Evolutionary conservation across 78 protist species (phyloP), one percentile per base, ranked within the genome.

Genomic region (Dictyostelium intermedium): DNA sequence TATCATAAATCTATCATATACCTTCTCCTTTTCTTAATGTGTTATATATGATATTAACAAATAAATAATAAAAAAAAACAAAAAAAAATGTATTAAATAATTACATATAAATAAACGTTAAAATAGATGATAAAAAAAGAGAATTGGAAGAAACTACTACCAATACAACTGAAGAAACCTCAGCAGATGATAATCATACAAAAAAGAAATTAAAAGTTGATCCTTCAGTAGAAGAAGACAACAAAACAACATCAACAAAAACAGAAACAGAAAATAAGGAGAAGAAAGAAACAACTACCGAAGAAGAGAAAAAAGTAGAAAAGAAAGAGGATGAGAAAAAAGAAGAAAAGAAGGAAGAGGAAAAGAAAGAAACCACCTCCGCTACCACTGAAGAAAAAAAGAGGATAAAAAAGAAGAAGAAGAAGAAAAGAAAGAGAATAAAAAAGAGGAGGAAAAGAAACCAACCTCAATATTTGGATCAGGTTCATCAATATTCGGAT

Each of bases 81-180:
- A 69, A 25, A 63, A 25, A 25, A 63, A n/a, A 25, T 10, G 27
- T 16, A 3, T 23, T 16, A 0, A 66, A 66, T 25, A 66, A 61
- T 61, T n/a, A n/a, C n/a, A 69, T 39, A 69, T 27, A n/a, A 27
- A 30, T 3, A 30, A 1, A 27, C 5, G 3, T 20, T 37, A 73
- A 35, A 35, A 37, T 25, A 66, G 74, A 66, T 18, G 82, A 77
- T 77, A 77, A 77, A 82, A 82, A 82, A 60, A 39, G 50, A 56
- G 60, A 82, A 56, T 50, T 82, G 35, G 86, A 81, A 7, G 92
- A 56, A 76, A 76, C 45, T 27, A 2, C 74, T 9, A 37, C 50
- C 18, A 34, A 20, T 2, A 82, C 47, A 18, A 23, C 6, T 16
- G 87, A 82, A 45, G 78, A 53, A 25, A 32, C 45, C 11, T 34